phyloP scores from a whole-genome alignment of 768 basidiomycete genomes.

The Pholiota molesta region DNA sequence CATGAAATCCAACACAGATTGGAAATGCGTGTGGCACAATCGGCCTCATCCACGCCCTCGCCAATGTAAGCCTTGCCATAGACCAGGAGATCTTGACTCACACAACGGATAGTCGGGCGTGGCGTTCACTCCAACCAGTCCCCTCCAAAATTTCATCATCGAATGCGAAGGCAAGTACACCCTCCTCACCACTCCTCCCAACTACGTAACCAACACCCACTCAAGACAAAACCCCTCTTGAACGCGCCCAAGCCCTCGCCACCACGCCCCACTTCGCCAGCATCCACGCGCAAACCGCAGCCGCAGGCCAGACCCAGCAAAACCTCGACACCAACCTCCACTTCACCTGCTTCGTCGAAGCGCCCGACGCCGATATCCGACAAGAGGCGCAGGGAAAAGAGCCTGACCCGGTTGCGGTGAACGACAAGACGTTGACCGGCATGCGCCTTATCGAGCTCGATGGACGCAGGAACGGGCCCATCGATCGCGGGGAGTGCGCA shows the following conservation, averaged over 20 bases:
- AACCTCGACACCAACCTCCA: conserved; percentile 78
- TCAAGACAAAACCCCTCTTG: conserved; percentile 66
- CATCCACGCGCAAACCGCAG: conserved; percentile 75
- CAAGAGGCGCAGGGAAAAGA: conserved; percentile 27
- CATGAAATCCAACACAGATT: conserved; percentile 43
- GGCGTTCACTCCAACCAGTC: conserved; percentile 54
- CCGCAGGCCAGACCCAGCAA: conserved; percentile 64
- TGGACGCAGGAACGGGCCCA: conserved; percentile 74
- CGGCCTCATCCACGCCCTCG: conserved; percentile 79
- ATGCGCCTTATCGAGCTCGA: conserved; percentile 82
- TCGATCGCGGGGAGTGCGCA: conserved; percentile 72
- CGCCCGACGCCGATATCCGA: conserved; percentile 48
- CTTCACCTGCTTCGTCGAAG: conserved; percentile 85
- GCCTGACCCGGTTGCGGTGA: conserved; percentile 14
- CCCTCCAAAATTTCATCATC: conserved; percentile 68
- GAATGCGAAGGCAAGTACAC: conserved; percentile 58
- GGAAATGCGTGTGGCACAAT: conserved; percentile 89
- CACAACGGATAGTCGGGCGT: conserved; percentile 51
- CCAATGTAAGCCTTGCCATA: conserved; percentile 59
- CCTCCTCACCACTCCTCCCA: not conserved
- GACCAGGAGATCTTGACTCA: not conserved
- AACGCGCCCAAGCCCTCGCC: conserved; percentile 77
- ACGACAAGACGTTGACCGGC: conserved; percentile 25
- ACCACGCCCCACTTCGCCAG: conserved; percentile 74
- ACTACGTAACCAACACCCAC: not conserved